Evolutionary conservation across 371 early-diverging fungal genomes (phyloP).

Genomic region (Mortierella sp.): DNA sequence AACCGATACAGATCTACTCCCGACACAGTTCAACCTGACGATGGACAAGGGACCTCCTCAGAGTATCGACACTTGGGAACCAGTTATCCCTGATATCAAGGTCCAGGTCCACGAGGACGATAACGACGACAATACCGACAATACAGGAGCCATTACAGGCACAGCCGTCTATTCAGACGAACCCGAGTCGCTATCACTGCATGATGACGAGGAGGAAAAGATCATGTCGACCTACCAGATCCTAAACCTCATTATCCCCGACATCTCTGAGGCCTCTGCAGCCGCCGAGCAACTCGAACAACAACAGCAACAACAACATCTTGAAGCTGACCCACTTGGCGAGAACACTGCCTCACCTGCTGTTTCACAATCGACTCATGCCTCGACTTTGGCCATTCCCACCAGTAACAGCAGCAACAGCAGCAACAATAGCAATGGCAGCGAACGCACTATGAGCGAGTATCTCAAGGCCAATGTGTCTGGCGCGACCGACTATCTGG

Average conservation of each 20-base stretch:
- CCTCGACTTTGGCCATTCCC: neutral
- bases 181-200: slow-evolving; percentile 4
- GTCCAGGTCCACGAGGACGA: slow-evolving; percentile 46
- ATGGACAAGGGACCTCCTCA: slow-evolving; percentile 48
- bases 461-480: slow-evolving; percentile 18
- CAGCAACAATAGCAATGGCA: slow-evolving; percentile 8
- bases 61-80: slow-evolving; percentile 50
- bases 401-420: slow-evolving; percentile 7
- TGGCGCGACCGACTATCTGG: slow-evolving; percentile 32
- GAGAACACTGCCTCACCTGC: neutral
- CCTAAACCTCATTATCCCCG: slow-evolving; percentile 49
- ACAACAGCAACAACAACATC: slow-evolving; percentile 32
- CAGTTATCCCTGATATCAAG: slow-evolving; percentile 47
- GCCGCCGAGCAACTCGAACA: slow-evolving; percentile 49
- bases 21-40: slow-evolving; percentile 36
- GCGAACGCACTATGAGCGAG: slow-evolving; percentile 22
- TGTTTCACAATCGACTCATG: neutral
- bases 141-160: neutral
- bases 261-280: slow-evolving; percentile 43
- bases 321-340: slow-evolving; percentile 5
- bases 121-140: slow-evolving; percentile 16
- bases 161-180: neutral
- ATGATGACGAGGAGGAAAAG: slow-evolving; percentile 50
- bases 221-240: slow-evolving; percentile 42
- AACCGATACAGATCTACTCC: slow-evolving; percentile 28